A percentile compares a stretch with the other conserved stretches of the same genome.
Evolutionary conservation across 176 grass and related monocot species (phyloP).

Genomic region (Hordeum marinum): DNA sequence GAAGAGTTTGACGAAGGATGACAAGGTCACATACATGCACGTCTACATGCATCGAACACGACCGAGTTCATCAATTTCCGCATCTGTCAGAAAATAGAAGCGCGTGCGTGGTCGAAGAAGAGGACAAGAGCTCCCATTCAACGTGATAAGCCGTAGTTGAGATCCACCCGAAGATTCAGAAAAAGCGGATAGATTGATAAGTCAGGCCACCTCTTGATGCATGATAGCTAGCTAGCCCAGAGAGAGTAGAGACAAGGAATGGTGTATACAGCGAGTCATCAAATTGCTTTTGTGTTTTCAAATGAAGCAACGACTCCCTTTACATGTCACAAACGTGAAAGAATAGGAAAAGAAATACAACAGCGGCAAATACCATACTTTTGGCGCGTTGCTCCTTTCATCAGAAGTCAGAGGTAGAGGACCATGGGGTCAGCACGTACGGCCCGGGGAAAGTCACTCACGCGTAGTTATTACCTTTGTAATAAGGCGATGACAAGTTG

Average conservation of each 20-base stretch:
- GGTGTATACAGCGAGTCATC: constrained; percentile 5
- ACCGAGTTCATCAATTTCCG: background rate
- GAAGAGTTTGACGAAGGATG: background rate
- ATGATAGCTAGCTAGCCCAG: constrained; percentile 4
- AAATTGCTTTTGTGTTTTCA: background rate
- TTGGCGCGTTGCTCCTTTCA: background rate
- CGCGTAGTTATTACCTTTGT: no score
- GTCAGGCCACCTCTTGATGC: constrained; percentile 37
- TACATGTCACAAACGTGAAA: constrained; percentile 5
- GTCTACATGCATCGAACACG: constrained; percentile 31
- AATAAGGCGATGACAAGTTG: constrained; percentile 4
- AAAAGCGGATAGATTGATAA: constrained; percentile 21
- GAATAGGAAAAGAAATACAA: background rate
- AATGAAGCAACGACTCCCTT: background rate
- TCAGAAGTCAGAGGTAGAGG: background rate
- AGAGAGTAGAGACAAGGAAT: background rate
- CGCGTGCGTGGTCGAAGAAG: constrained; percentile 3
- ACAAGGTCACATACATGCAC: background rate
- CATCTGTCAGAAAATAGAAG: background rate
- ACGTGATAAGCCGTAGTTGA: constrained; percentile 25
- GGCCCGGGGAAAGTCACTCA: background rate
- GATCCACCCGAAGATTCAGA: constrained; percentile 13
- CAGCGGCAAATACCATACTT: background rate
- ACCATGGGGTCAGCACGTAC: constrained; percentile 8
- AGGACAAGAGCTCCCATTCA: background rate